Base-by-base conservation (phyloP, 805 yeast genomes). In the Saccharomycopsis amapae region DNA sequence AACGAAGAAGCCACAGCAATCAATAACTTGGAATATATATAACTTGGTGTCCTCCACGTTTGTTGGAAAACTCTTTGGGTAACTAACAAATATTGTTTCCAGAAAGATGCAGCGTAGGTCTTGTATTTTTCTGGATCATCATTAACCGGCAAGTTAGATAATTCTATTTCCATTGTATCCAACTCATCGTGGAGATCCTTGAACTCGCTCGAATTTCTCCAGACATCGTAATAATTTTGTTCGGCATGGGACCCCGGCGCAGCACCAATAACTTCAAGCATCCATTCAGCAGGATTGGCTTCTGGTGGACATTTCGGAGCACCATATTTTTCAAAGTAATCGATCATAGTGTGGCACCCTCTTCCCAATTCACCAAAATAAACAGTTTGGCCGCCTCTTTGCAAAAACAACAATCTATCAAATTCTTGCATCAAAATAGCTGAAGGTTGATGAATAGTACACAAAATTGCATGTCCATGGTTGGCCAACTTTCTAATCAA, bases 311-410 rank as follows among this genome's bases (percentile, higher is more conserved):
- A 84, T 44, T 72, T 69, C 49, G 79, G 74, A 34, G 89, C 87
- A 30, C 95, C 85, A 59, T 80, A 64, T 54, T 71, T 71, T 64
- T 83, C 89, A 57, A 83, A 83, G 62, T 83, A 84, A 47, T 68
- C 60, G 38, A 79, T 73, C 61, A 84, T 67, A 2, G 78, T 67
- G 32, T 55, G 48, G 42, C 84, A 81, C 58, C 76, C 74, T 49
- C 71, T 67, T 53, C 93, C 93, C 56, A 83, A 76, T 52, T 82
- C 88, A 55, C 94, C 94, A 60, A 82, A 84, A 62, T 84, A 84
- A 26, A 81, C 90, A 53, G 89, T 84, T 57, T 72, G 67, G 53
- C 94, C 94, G 60, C 94, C 94, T 53, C 72, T 76, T 54, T 79
- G 79, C 59, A 84, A 68, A 55, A 84, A 73, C 54, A 81, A 64